Evolutionary conservation across 2,329 filamentous ascomycete species (phyloP).

Genomic region (Dactylellina parvicollis): DNA sequence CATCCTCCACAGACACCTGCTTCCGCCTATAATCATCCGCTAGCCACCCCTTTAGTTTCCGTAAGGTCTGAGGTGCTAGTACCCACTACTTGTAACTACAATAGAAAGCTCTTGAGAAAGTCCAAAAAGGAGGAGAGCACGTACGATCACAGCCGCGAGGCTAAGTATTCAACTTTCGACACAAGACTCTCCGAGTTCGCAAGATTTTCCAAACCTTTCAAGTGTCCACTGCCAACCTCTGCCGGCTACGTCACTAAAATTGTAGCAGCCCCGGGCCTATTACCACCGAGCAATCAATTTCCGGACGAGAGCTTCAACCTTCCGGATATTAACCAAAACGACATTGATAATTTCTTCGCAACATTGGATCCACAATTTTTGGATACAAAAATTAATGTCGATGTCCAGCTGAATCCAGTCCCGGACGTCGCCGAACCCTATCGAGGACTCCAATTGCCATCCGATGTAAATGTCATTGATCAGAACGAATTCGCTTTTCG

Average conservation of each 20-base stretch:
- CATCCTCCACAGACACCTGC: neutral
- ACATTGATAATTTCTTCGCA: conserved; percentile 27
- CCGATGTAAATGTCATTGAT: conserved; percentile 2
- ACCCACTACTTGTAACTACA: neutral
- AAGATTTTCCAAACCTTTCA: conserved; percentile 8
- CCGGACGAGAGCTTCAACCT: neutral
- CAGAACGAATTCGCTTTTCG: conserved; percentile 25
- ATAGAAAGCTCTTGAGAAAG: conserved; percentile 22
- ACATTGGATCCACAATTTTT: conserved; percentile 13
- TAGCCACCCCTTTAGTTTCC: neutral
- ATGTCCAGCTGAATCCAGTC: neutral
- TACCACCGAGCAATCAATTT: neutral
- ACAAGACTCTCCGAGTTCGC: conserved; percentile 27
- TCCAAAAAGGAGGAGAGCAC: conserved; percentile 51
- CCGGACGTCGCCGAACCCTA: neutral
- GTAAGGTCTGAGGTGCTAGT: neutral
- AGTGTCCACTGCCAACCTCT: neutral
- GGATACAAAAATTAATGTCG: conserved; percentile 4
- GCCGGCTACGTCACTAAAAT: neutral
- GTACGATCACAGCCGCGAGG: conserved; percentile 20
- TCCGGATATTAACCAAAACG: conserved; percentile 13
- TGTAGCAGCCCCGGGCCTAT: neutral
- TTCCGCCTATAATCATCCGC: neutral
- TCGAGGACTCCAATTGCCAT: neutral
- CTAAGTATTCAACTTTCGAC: conserved; percentile 19